These are phyloP conservation scores for Lecanosticta acicola DNA, from an alignment of 2,329 filamentous ascomycete species.

Conservation along the genomic window DNA sequence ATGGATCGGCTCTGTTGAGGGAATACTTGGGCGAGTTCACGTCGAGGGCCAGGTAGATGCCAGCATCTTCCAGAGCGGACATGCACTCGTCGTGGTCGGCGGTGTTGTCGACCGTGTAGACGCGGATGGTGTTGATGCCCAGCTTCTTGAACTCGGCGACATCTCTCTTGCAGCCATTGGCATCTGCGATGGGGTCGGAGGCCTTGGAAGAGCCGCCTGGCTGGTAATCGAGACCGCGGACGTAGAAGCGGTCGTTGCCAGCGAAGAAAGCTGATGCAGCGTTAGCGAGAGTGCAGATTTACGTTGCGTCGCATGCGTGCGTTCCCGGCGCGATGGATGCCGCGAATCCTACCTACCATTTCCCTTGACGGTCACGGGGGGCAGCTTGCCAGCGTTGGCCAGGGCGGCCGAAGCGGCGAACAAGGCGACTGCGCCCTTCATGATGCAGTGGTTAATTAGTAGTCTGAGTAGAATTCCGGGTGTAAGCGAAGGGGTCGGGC, in stretches of 20 bases:
- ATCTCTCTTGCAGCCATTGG: conserved; percentile 66
- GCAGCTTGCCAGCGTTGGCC: conserved; percentile 43
- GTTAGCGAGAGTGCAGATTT: conserved; percentile 17
- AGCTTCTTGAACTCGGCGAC: conserved; percentile 76
- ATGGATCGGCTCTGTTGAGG: conserved; percentile 70
- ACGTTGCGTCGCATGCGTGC: too few relatives aligned
- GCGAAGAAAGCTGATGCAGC: conserved; percentile 57
- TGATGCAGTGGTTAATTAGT: conserved; percentile 30
- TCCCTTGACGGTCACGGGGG: conserved; percentile 57
- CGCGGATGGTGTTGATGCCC: conserved; percentile 84
- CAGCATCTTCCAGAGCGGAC: conserved; percentile 69
- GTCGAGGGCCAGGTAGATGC: conserved; percentile 87
- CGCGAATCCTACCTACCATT: conserved; percentile 41
- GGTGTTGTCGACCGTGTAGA: conserved; percentile 89
- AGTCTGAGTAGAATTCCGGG: background rate
- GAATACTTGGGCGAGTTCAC: conserved; percentile 90
- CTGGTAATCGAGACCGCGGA: conserved; percentile 54
- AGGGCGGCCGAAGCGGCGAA: conserved; percentile 44
- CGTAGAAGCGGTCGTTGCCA: conserved; percentile 55
- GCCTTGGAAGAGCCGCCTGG: conserved; percentile 55
- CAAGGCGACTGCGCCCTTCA: conserved; percentile 50
- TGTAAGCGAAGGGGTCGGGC: background rate
- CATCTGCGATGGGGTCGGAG: conserved; percentile 70
- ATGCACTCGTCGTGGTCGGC: conserved; percentile 79
- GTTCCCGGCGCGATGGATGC: too few relatives aligned